phyloP scores from a whole-genome alignment of 345 rosid genomes.

The Sisymbrium irio region DNA sequence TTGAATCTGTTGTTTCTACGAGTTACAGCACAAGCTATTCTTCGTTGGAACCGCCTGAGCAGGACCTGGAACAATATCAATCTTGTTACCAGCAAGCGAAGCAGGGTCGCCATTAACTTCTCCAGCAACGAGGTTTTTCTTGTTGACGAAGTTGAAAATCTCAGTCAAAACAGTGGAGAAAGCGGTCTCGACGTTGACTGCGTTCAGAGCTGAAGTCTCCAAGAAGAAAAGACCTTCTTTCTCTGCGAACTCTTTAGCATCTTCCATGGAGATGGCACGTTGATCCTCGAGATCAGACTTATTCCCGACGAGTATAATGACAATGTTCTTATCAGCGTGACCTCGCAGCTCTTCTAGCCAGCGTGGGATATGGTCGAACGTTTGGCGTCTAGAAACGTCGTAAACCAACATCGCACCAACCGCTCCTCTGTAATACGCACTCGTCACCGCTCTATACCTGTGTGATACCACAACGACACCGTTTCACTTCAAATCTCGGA shows the following conservation, averaged over 20 bases:
- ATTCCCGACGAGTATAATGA: slow-evolving; percentile 62
- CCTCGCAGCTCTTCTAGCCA: slow-evolving; percentile 63
- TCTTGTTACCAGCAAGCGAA: slow-evolving; percentile 43
- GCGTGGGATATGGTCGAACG: slow-evolving; percentile 56
- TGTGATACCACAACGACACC: not conserved
- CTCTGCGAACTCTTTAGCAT: slow-evolving; percentile 60
- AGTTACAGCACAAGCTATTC: slow-evolving; percentile 52
- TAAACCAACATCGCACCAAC: slow-evolving; percentile 71
- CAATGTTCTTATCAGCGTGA: slow-evolving; percentile 59
- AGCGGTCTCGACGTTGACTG: slow-evolving; percentile 59
- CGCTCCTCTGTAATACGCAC: slow-evolving; percentile 70
- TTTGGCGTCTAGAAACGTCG: slow-evolving; percentile 52
- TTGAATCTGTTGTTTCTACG: slow-evolving; percentile 1
- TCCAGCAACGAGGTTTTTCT: slow-evolving; percentile 50
- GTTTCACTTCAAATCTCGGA: slow-evolving; percentile 1
- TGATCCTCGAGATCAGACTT: slow-evolving; percentile 53
- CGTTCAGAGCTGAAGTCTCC: slow-evolving; percentile 68
- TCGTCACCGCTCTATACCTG: slow-evolving; percentile 67
- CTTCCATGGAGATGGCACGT: slow-evolving; percentile 57
- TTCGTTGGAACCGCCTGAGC: slow-evolving; percentile 57
- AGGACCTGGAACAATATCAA: slow-evolving; percentile 40
- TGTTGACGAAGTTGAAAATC: slow-evolving; percentile 53
- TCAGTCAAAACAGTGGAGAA: slow-evolving; percentile 54
- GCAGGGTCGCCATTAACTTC: slow-evolving; percentile 49
- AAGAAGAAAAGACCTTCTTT: slow-evolving; percentile 54